phyloP scores from a whole-genome alignment of 805 yeast species.

The Nakazawaea populi region DNA sequence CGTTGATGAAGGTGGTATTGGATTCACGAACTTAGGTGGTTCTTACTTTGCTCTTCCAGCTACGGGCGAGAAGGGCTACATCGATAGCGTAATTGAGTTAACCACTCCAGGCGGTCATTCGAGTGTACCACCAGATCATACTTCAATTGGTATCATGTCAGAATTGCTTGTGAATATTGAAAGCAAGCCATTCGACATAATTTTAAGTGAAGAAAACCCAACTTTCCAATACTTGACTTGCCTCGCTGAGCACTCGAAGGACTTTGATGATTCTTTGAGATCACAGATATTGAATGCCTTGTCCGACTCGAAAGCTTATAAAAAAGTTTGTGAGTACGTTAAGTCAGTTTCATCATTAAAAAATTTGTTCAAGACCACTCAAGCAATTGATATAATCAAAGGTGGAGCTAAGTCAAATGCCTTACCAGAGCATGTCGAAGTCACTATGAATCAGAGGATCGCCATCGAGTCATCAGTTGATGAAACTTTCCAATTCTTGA shows the following conservation, averaged over 20 bases:
- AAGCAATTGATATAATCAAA: conserved; percentile 49
- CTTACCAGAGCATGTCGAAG: conserved; percentile 49
- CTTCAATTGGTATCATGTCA: conserved; percentile 61
- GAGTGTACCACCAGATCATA: conserved; percentile 67
- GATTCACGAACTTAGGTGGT: conserved; percentile 33
- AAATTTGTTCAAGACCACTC: conserved; percentile 47
- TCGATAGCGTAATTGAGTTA: conserved; percentile 34
- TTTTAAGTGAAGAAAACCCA: conserved; percentile 47
- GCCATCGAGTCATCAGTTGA: conserved; percentile 44
- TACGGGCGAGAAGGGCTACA: conserved; percentile 54
- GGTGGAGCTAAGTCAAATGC: conserved; percentile 71
- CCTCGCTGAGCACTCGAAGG: conserved; percentile 39
- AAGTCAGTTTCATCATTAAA: conserved; percentile 15
- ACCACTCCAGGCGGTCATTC: conserved; percentile 74
- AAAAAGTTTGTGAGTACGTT: conserved; percentile 20
- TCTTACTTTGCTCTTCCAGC: conserved; percentile 45
- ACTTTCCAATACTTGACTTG: conserved; percentile 47
- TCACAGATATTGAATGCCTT: conserved; percentile 27
- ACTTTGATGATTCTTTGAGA: conserved; percentile 18
- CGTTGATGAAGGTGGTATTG: conserved; percentile 56
- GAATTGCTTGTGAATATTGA: conserved; percentile 49
- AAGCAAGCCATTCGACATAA: conserved; percentile 38
- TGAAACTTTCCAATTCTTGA: conserved; percentile 33
- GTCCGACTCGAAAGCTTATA: conserved; percentile 24
- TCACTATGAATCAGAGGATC: conserved; percentile 52